Conservation (phyloP, 2,329 filamentous ascomycete species). For the Sarocladiaceae sp. region DNA sequence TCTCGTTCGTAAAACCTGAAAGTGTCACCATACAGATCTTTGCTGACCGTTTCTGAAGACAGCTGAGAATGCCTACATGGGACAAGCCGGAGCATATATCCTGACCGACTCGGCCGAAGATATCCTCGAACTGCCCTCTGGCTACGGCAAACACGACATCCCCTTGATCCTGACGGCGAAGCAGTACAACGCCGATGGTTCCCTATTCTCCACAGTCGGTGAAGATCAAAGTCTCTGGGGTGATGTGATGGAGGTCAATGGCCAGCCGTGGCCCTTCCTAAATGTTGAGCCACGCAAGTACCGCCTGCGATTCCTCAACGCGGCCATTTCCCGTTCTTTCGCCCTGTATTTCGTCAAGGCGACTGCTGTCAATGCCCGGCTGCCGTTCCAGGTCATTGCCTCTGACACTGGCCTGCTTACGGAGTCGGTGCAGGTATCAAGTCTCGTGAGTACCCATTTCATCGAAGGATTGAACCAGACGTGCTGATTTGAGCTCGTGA, state of each 20-base stretch:
- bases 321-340: slow-evolving; percentile 43
- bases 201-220: slow-evolving; percentile 39
- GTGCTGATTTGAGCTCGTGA: no score
- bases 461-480: no score
- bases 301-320: slow-evolving; percentile 50
- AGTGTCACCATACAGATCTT: no score
- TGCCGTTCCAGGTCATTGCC: slow-evolving; percentile 48
- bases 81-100: slow-evolving; percentile 54
- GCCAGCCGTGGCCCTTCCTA: slow-evolving; percentile 54
- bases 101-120: slow-evolving; percentile 46
- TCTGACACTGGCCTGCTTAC: slow-evolving; percentile 49
- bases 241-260: slow-evolving; percentile 55
- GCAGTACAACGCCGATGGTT: slow-evolving; percentile 46
- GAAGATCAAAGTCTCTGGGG: slow-evolving; percentile 46
- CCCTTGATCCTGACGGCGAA: slow-evolving; percentile 46
- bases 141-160: slow-evolving; percentile 48
- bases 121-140: slow-evolving; percentile 41
- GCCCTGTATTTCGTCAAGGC: slow-evolving; percentile 39
- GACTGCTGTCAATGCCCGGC: slow-evolving; percentile 17
- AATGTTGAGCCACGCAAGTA: slow-evolving; percentile 58
- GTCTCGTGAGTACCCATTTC: slow-evolving; percentile 21
- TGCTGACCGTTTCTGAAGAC: slow-evolving; percentile 27
- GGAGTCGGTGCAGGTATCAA: slow-evolving; percentile 35
- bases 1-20: no score
- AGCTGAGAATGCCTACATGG: slow-evolving; percentile 50